A percentile compares a stretch with the other conserved stretches of the same genome.
These are phyloP conservation scores for Leishmania tarentolae DNA, from an alignment of 208 protist genomes.

Conservation along the genomic window DNA sequence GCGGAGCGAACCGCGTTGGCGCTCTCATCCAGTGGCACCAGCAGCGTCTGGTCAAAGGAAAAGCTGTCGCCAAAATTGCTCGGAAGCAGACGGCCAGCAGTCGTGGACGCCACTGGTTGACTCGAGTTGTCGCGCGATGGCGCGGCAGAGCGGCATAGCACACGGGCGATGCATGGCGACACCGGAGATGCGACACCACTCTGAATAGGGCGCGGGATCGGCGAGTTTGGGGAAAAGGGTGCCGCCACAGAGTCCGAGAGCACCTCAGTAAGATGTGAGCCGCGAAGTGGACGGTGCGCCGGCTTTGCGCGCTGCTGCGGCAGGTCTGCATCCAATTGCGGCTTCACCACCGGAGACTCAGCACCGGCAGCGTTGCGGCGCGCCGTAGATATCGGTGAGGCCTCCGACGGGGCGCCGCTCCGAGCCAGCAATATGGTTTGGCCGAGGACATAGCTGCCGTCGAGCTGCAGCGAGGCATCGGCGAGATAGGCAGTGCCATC, in stretches of 20 bases:
- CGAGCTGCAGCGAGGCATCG: conserved; percentile 40
- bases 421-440: conserved; percentile 58
- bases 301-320: conserved; percentile 12
- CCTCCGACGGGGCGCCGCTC: conserved; percentile 14
- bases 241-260: background rate
- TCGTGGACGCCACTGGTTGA: background rate
- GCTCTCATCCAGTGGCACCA: conserved; percentile 30
- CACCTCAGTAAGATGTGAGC: background rate
- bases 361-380: background rate
- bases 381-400: background rate
- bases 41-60: conserved; percentile 42
- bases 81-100: background rate
- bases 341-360: conserved; percentile 22
- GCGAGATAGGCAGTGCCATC: conserved; percentile 64
- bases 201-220: conserved; percentile 1
- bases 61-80: conserved; percentile 29
- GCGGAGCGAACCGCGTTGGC: conserved; percentile 7
- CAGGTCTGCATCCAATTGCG: conserved; percentile 11
- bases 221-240: conserved; percentile 5
- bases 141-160: conserved; percentile 30
- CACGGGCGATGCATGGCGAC: conserved; percentile 28
- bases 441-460: conserved; percentile 51
- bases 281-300: conserved; percentile 21
- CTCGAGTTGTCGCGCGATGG: conserved; percentile 9
- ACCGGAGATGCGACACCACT: conserved; percentile 4